Conservation (phyloP, 192 early-diverging fungal genomes). For the Entrophospora sp. region DNA sequence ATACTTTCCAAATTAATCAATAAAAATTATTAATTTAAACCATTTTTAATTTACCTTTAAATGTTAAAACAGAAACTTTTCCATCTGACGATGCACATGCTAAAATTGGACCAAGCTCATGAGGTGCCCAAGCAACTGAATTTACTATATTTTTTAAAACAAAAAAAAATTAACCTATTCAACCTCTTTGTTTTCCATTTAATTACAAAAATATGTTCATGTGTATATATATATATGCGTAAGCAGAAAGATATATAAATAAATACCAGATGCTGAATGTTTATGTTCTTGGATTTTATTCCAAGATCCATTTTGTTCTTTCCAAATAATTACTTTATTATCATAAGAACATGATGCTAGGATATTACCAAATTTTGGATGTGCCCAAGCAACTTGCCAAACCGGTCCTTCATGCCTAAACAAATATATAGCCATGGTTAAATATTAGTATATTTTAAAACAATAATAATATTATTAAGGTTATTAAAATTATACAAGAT, state of each 20-base stretch:
- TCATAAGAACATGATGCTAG: conserved; percentile 97
- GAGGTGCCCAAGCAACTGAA: conserved; percentile 93
- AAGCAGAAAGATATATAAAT: background rate
- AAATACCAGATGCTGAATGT: conserved; percentile 83
- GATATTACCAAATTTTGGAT: conserved; percentile 94
- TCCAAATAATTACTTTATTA: conserved; percentile 92
- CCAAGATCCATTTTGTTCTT: conserved; percentile 78
- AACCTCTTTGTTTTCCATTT: background rate
- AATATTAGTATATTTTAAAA: background rate
- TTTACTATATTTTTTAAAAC: conserved; percentile 58
- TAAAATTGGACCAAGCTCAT: conserved; percentile 89
- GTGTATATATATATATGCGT: background rate
- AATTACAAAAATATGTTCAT: background rate
- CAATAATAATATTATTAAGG: no score
- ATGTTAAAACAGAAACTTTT: conserved; percentile 84
- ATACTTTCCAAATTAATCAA: background rate
- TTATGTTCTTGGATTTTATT: conserved; percentile 77
- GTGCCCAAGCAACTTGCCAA: conserved; percentile 99
- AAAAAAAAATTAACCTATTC: background rate
- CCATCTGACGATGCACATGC: conserved; percentile 93
- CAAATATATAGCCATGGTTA: no score
- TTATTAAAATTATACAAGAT: background rate
- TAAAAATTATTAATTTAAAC: background rate
- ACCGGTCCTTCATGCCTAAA: conserved; percentile 92
- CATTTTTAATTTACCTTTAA: no score